Percentiles rank a stretch among this genome's conserved stretches.
phyloP scores from a whole-genome alignment of 1,284 basidiomycete genomes.

The Apiotrichum sp. region DNA sequence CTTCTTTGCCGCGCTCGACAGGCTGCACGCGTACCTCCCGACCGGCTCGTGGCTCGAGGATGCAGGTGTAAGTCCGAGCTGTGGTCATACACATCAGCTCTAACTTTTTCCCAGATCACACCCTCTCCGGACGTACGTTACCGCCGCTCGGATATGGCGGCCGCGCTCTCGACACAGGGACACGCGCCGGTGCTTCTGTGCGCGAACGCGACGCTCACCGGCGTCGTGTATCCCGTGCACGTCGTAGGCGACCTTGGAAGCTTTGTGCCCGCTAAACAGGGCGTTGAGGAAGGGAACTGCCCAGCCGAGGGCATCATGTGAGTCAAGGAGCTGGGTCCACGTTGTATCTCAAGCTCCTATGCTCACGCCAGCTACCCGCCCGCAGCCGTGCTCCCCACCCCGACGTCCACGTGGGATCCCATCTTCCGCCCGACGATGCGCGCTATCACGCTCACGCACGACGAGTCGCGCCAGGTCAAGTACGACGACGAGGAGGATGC shows the following conservation, averaged over 20 bases:
- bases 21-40: conserved; percentile 27
- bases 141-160: conserved; percentile 29
- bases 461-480: conserved; percentile 31
- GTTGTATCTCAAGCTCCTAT: neutral
- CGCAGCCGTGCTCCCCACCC: conserved; percentile 20
- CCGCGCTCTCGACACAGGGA: conserved; percentile 24
- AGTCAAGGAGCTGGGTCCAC: conserved; percentile 5
- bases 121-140: conserved; percentile 43
- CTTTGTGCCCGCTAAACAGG: conserved; percentile 24
- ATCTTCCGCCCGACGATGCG: conserved; percentile 39
- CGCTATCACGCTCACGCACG: conserved; percentile 36
- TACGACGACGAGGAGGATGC: conserved; percentile 13
- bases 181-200: conserved; percentile 30
- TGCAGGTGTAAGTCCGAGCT: conserved; percentile 32
- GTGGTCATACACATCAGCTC: no score
- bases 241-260: conserved; percentile 30
- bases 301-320: conserved; percentile 42
- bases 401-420: conserved; percentile 38
- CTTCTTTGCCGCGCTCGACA: conserved; percentile 40
- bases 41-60: conserved; percentile 30
- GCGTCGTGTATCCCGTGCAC: conserved; percentile 37
- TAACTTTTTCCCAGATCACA: conserved; percentile 30
- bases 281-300: conserved; percentile 25
- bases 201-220: conserved; percentile 29
- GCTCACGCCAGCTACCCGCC: conserved; percentile 30